A percentile compares a stretch with the other conserved stretches of the same genome.
Evolutionary conservation across 1,284 basidiomycete genomes (phyloP).

Genomic region (Boletus albobrunnescens): DNA sequence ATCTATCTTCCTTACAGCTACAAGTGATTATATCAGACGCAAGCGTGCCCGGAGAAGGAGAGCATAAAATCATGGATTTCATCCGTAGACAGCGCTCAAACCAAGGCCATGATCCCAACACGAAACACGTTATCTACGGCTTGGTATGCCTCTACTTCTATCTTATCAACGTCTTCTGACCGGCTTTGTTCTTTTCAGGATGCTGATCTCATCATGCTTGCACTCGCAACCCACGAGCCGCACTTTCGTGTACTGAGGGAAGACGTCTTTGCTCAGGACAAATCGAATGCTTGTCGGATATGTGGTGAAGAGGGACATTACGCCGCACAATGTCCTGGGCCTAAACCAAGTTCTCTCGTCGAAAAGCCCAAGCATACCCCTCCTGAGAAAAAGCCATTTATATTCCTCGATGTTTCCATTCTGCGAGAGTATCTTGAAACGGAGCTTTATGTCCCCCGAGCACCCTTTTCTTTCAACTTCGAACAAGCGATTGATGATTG

Average conservation of each 20-base stretch:
- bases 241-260: slow-evolving; percentile 96
- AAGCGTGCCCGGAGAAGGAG: slow-evolving; percentile 96
- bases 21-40: slow-evolving; percentile 98
- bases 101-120: slow-evolving; percentile 90
- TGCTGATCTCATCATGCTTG: slow-evolving; percentile 98
- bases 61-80: slow-evolving; percentile 99
- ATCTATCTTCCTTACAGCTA: slow-evolving; percentile 46
- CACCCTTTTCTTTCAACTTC: slow-evolving; percentile 87
- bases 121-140: slow-evolving; percentile 95
- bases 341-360: slow-evolving; percentile 63
- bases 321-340: slow-evolving; percentile 86
- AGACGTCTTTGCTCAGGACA: slow-evolving; percentile 91
- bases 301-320: slow-evolving; percentile 95
- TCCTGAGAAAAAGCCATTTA: slow-evolving; percentile 92
- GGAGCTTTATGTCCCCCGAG: slow-evolving; percentile 80
- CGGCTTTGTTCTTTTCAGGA: slow-evolving; percentile 53
- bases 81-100: slow-evolving; percentile 89
- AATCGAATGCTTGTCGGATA: slow-evolving; percentile 77
- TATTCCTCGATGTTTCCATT: slow-evolving; percentile 95
- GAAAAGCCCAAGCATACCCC: slow-evolving; percentile 59
- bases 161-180: slow-evolving; percentile 5
- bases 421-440: slow-evolving; percentile 97
- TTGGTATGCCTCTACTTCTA: slow-evolving; percentile 52
- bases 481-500: slow-evolving; percentile 99
- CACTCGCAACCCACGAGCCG: slow-evolving; percentile 97